Evolutionary conservation across 306 rosid species (phyloP), one percentile per base, ranked within the genome.

Genomic region (Myrica gale): DNA sequence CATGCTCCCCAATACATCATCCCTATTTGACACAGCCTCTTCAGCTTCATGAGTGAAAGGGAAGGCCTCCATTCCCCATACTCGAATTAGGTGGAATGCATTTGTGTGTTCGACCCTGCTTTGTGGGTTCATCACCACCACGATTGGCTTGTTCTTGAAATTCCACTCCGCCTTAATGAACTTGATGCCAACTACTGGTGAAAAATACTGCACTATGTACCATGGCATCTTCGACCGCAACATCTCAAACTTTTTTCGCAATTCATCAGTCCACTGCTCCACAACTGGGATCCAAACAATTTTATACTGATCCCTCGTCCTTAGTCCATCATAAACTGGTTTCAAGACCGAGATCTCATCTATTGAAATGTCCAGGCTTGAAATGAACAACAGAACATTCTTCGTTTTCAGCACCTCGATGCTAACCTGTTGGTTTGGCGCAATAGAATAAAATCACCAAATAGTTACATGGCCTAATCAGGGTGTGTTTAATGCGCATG

Each of bases 261-360:
- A 8, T 0, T 76, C 76, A 1, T 86, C 84, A 0, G 42, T 82
- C 91, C 93, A 84, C 26, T 82, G 54, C 61, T 85, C 92, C 60
- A 87, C 90, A 11, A 84, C 68, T 0, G 91, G 92, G 61, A 89
- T n/a, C 94, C 97, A 91, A 20, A 91, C 68, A 51, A 91, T 89
- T 65, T 73, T 80, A 51, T 85, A 73, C 1, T 74, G 52, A 13
- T 41, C 16, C 0, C 58, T 74, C 48, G 23, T 74, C 77, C 79
- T 87, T 12, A 72, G 79, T 42, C 13, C 46, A 0, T 87, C 85
- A 43, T 79, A 62, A 57, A 87, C 19, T 4, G 82, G 84, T 43
- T 45, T 78, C 8, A 89, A 11, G 48, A 67, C 11, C 0, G 48
- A 42, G 8, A 87, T 46, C 6, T 88, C 90, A 0, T 82, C 80